A percentile compares a stretch with the other conserved stretches of the same genome.
Evolutionary conservation across 106 monocot species (phyloP).

Genomic region (Phalaenopsis equestris): DNA sequence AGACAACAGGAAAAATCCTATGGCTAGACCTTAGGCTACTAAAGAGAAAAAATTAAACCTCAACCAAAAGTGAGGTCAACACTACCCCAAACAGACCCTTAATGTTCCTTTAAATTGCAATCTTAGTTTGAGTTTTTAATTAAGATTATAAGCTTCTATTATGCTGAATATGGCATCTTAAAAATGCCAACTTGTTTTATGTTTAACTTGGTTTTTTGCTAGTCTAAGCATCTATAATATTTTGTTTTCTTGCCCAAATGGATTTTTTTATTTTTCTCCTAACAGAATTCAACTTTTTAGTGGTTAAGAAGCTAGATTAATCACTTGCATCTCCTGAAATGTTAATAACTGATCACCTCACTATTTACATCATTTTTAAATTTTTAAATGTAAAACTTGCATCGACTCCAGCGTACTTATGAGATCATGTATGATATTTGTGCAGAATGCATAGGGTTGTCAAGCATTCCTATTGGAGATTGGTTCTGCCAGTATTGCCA

Average conservation of each 20-base stretch:
- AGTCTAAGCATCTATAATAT: not conserved
- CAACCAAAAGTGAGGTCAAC: too few species aligned
- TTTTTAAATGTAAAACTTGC: not conserved
- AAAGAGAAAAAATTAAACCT: too few species aligned
- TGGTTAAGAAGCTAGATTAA: not conserved
- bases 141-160: not conserved
- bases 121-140: not conserved
- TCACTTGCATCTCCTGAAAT: not conserved
- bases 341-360: not conserved
- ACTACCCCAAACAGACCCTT: too few species aligned
- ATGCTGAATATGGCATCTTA: not conserved
- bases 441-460: constrained; percentile 57
- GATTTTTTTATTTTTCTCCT: not conserved
- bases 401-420: not conserved
- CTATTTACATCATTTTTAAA: not conserved
- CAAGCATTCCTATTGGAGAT: constrained; percentile 35
- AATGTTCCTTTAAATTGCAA: not conserved
- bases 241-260: not conserved
- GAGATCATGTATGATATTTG: not conserved
- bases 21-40: too few species aligned
- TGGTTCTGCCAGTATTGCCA: constrained; percentile 59
- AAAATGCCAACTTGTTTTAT: not conserved
- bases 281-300: not conserved
- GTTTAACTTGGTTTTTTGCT: not conserved
- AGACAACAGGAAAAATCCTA: too few species aligned